Evolutionary conservation across 2,329 filamentous ascomycete species (phyloP).

Genomic region (Sarocladium kiliense): DNA sequence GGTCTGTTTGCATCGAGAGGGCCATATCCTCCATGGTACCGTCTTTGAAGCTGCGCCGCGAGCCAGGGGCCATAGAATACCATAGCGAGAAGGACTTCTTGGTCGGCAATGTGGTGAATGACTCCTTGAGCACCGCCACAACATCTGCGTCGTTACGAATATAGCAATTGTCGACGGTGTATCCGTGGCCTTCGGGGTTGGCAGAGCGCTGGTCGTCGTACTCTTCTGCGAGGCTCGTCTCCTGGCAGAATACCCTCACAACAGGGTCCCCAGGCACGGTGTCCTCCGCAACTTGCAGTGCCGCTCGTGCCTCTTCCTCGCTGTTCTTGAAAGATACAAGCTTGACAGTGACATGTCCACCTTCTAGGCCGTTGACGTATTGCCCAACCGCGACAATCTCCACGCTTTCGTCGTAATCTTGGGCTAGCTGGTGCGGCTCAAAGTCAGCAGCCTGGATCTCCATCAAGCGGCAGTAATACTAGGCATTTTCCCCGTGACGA

Average conservation of each 20-base stretch:
- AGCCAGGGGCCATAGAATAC: slow-evolving; percentile 44
- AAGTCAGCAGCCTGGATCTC: background rate
- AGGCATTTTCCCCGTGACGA: slow-evolving; percentile 6
- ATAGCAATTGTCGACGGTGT: slow-evolving; percentile 46
- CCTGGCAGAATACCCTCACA: slow-evolving; percentile 29
- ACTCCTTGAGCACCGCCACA: slow-evolving; percentile 33
- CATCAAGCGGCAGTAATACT: background rate
- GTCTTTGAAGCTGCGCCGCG: slow-evolving; percentile 18
- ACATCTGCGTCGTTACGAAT: slow-evolving; percentile 42
- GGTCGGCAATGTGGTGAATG: slow-evolving; percentile 42
- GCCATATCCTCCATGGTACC: slow-evolving; percentile 43
- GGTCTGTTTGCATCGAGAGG: slow-evolving; percentile 47
- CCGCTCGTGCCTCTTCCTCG: slow-evolving; percentile 25
- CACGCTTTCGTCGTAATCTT: slow-evolving; percentile 12
- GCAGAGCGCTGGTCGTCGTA: slow-evolving; percentile 37
- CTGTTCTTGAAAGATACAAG: slow-evolving; percentile 36
- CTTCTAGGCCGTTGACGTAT: slow-evolving; percentile 13
- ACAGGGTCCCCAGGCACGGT: slow-evolving; percentile 31
- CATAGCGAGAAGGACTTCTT: slow-evolving; percentile 42
- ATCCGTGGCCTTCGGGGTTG: slow-evolving; percentile 45
- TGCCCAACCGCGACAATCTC: slow-evolving; percentile 15
- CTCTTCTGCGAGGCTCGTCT: slow-evolving; percentile 34
- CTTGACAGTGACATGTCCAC: slow-evolving; percentile 25
- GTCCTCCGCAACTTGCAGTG: slow-evolving; percentile 29
- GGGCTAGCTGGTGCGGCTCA: slow-evolving; percentile 10